These are phyloP conservation scores for Wickerhamiella vanderwaltii DNA, from an alignment of 805 yeast species.

Conservation along the genomic window DNA sequence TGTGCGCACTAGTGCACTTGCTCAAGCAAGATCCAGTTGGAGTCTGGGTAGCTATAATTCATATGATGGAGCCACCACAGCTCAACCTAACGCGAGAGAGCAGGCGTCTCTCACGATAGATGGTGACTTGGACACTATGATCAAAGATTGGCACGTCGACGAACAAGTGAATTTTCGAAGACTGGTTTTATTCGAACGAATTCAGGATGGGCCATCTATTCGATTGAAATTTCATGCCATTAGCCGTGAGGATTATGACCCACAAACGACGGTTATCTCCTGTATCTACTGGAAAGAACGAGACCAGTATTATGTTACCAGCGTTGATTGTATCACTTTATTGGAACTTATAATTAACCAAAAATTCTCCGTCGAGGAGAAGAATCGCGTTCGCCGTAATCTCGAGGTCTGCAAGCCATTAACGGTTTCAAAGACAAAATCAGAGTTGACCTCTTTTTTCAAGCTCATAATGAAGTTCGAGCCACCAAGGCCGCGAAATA, in stretches of 20 bases:
- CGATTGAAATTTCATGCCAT: slow-evolving; percentile 32
- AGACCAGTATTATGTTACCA: slow-evolving; percentile 42
- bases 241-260: slow-evolving; percentile 28
- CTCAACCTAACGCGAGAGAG: background rate
- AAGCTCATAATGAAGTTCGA: slow-evolving; percentile 46
- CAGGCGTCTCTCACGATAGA: slow-evolving; percentile 17
- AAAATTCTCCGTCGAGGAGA: slow-evolving; percentile 53
- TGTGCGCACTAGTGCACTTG: slow-evolving; percentile 9
- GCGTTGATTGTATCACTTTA: slow-evolving; percentile 49
- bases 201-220: slow-evolving; percentile 28
- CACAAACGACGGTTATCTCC: slow-evolving; percentile 37
- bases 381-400: slow-evolving; percentile 55
- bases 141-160: slow-evolving; percentile 34
- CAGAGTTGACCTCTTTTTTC: slow-evolving; percentile 31
- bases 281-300: slow-evolving; percentile 48
- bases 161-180: slow-evolving; percentile 35
- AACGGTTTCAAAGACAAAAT: slow-evolving; percentile 41
- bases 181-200: slow-evolving; percentile 36
- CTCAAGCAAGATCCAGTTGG: slow-evolving; percentile 7
- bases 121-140: slow-evolving; percentile 27
- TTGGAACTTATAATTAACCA: slow-evolving; percentile 44
- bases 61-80: background rate
- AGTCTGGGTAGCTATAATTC: slow-evolving; percentile 1
- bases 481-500: slow-evolving; percentile 54
- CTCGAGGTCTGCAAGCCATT: slow-evolving; percentile 50